phyloP scores from a whole-genome alignment of 352 stramenopile genomes.

The Pythium dissimile region DNA sequence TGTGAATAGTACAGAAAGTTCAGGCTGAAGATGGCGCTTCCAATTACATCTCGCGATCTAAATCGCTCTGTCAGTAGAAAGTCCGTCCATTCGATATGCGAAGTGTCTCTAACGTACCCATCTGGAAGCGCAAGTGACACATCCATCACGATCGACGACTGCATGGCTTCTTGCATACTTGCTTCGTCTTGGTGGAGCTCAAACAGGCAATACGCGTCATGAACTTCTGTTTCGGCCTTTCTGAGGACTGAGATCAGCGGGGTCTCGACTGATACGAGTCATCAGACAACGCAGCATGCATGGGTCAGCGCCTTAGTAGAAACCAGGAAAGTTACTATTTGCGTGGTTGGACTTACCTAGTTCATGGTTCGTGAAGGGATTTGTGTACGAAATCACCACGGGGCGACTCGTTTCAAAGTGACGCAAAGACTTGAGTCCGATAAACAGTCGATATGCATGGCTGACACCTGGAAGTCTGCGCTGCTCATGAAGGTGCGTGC shows the following conservation, averaged over 20 bases:
- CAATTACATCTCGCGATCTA: slow-evolving; percentile 19
- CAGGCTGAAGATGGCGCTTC: slow-evolving; percentile 58
- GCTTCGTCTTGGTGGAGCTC: slow-evolving; percentile 31
- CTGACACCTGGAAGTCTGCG: slow-evolving; percentile 7
- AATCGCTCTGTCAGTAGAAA: too few relatives aligned
- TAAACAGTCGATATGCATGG: slow-evolving; percentile 16
- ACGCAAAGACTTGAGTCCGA: slow-evolving; percentile 12
- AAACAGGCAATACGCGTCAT: slow-evolving; percentile 44
- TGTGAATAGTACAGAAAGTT: slow-evolving; percentile 73
- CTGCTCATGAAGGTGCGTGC: too few relatives aligned
- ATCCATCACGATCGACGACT: slow-evolving; percentile 39
- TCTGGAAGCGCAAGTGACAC: slow-evolving; percentile 9
- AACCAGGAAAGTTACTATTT: background rate
- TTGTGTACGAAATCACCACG: slow-evolving; percentile 14
- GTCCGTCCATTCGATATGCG: too few relatives aligned
- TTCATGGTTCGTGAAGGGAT: slow-evolving; percentile 23
- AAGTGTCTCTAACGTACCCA: slow-evolving; percentile 2
- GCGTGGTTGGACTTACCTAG: slow-evolving; percentile 12
- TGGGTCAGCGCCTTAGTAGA: too few relatives aligned
- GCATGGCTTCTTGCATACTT: slow-evolving; percentile 47
- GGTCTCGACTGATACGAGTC: slow-evolving; percentile 32
- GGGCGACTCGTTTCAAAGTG: slow-evolving; percentile 17
- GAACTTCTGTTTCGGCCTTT: slow-evolving; percentile 32
- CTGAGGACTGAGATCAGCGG: slow-evolving; percentile 29
- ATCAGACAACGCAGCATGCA: background rate